A percentile compares a stretch with the other conserved stretches of the same genome.
phyloP scores from a whole-genome alignment of 768 basidiomycete genomes.

The Termitomyces sp. region DNA sequence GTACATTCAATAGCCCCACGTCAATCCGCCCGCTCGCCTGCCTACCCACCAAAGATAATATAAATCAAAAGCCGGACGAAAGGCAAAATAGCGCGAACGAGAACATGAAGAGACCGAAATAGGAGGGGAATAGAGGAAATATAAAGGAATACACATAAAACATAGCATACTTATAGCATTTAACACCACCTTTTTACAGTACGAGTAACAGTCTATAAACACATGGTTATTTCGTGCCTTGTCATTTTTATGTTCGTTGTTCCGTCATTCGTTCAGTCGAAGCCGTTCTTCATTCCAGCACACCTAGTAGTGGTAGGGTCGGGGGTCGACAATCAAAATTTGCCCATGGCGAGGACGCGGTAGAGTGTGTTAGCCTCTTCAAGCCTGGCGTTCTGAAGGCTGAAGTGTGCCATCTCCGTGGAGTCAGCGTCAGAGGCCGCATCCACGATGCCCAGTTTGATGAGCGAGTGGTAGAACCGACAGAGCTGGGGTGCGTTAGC shows the following conservation, averaged over 20 bases:
- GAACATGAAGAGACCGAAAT: not conserved
- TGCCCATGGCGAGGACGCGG: conserved; percentile 53
- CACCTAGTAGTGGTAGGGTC: not conserved
- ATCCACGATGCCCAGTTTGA: conserved; percentile 67
- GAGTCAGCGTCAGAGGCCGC: conserved; percentile 63
- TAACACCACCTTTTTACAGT: conserved; percentile 9
- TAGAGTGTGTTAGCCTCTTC: conserved; percentile 79
- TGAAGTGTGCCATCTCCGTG: conserved; percentile 78
- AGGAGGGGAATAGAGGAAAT: conserved; percentile 2
- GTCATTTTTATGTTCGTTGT: conserved; percentile 7
- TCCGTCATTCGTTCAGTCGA: not conserved
- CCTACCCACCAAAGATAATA: not conserved
- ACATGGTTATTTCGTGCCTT: conserved; percentile 15
- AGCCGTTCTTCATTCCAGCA: not conserved
- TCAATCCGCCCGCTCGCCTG: not conserved
- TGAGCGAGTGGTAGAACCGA: conserved; percentile 71
- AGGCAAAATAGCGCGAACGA: not conserved
- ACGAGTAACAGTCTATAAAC: conserved; percentile 11
- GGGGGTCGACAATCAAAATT: conserved; percentile 28
- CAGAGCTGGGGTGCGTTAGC: conserved; percentile 52
- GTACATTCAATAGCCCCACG: not conserved
- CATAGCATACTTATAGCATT: conserved; percentile 19
- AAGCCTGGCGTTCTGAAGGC: conserved; percentile 66
- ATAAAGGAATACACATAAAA: conserved; percentile 17
- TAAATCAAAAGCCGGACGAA: not conserved